Evolutionary conservation across 2,329 filamentous ascomycete species (phyloP).

Genomic region (Paecilomyces fulvus): DNA sequence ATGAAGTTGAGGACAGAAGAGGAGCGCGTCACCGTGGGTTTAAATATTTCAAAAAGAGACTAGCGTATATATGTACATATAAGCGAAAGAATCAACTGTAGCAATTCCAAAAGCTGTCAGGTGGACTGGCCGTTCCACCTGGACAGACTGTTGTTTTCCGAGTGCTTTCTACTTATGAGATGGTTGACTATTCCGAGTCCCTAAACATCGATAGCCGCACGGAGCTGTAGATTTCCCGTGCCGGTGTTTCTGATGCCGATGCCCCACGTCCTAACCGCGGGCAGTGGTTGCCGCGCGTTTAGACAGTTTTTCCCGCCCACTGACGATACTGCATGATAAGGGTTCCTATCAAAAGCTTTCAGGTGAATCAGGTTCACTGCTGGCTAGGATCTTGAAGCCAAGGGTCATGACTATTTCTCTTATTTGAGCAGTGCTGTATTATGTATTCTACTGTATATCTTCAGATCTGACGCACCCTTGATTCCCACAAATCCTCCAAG

Average conservation of each 20-base stretch:
- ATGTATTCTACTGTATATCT: conserved; percentile 17
- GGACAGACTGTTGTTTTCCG: not conserved
- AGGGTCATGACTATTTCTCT: conserved; percentile 19
- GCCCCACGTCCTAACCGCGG: not conserved
- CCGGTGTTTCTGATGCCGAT: conserved; percentile 7
- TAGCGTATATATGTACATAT: not conserved
- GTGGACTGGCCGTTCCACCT: conserved; percentile 1
- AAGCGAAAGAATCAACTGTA: not conserved
- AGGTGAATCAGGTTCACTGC: not conserved
- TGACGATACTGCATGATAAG: not conserved
- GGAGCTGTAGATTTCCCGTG: conserved; percentile 14
- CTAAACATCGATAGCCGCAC: conserved; percentile 14
- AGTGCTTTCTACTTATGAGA: conserved; percentile 3
- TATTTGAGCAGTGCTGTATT: conserved; percentile 23
- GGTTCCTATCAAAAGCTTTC: not conserved
- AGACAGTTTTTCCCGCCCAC: not conserved
- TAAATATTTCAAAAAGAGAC: not conserved
- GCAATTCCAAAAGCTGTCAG: not conserved
- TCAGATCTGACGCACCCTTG: conserved; percentile 1
- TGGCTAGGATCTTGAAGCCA: not conserved
- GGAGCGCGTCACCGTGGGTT: not conserved
- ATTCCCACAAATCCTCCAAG: conserved; percentile 4
- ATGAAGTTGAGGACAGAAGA: not conserved
- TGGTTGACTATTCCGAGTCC: conserved; percentile 22
- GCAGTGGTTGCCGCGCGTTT: not conserved